These are phyloP conservation scores for Phytophthora capsici DNA, from an alignment of 352 stramenopile genomes.

Conservation along the genomic window DNA sequence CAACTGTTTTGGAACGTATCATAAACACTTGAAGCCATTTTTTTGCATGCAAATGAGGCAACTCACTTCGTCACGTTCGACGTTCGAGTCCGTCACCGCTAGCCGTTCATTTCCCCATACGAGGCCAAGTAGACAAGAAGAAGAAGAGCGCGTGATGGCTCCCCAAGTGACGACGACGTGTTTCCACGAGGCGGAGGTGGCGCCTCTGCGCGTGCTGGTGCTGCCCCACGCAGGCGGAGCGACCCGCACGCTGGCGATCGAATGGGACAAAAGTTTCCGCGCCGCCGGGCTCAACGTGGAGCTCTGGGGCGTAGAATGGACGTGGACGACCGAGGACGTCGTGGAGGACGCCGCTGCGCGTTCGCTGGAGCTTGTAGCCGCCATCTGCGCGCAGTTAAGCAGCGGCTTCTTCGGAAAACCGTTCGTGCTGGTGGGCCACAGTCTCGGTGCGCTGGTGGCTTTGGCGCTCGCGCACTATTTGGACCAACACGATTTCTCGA, in stretches of 20 bases:
- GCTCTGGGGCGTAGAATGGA: slow-evolving; percentile 74
- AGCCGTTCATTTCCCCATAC: slow-evolving; percentile 18
- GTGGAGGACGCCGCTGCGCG: slow-evolving; percentile 14
- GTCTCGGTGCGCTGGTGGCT: slow-evolving; percentile 65
- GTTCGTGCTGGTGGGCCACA: slow-evolving; percentile 74
- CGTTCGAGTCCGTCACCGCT: neutral
- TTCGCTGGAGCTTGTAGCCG: slow-evolving; percentile 40
- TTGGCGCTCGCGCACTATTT: slow-evolving; percentile 62
- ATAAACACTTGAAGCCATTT: too few relatives aligned
- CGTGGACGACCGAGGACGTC: slow-evolving; percentile 25
- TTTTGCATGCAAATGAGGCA: too few relatives aligned
- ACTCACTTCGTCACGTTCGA: slow-evolving; percentile 1
- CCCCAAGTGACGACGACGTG: slow-evolving; percentile 53
- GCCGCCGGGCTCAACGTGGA: slow-evolving; percentile 47
- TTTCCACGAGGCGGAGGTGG: slow-evolving; percentile 70
- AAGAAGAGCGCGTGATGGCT: slow-evolving; percentile 27
- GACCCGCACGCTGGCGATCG: slow-evolving; percentile 50
- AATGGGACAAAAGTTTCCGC: slow-evolving; percentile 52
- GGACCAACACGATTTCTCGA: slow-evolving; percentile 48
- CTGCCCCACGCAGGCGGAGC: slow-evolving; percentile 62
- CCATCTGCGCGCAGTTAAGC: slow-evolving; percentile 47
- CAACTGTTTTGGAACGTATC: too few relatives aligned
- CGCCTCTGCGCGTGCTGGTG: slow-evolving; percentile 67
- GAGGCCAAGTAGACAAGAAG: slow-evolving; percentile 9
- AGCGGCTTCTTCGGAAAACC: slow-evolving; percentile 78